These are phyloP conservation scores for Vachellia collinsii DNA, from an alignment of 306 rosid species.

Conservation along the genomic window DNA sequence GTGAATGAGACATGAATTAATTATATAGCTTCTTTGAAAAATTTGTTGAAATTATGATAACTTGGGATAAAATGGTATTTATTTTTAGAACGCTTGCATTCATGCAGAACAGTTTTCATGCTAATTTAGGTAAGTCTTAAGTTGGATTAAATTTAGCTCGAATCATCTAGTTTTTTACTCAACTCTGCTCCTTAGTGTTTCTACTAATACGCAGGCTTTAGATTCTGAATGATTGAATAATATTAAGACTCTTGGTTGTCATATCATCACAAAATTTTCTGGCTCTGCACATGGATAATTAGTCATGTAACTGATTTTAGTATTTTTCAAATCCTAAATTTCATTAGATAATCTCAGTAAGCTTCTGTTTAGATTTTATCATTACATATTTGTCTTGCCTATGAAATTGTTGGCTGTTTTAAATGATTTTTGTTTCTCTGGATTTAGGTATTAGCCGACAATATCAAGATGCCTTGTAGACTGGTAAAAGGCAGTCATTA, in stretches of 20 bases:
- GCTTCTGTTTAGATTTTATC: slow-evolving; percentile 15
- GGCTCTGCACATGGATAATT: neutral
- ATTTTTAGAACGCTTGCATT: neutral
- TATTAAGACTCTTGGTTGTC: neutral
- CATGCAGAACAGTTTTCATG: neutral
- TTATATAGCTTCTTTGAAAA: neutral
- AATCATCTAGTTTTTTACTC: neutral
- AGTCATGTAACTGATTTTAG: neutral
- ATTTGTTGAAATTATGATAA: neutral
- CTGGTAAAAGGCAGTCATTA: slow-evolving; percentile 96
- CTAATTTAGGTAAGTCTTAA: neutral
- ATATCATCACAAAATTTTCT: slow-evolving; percentile 8
- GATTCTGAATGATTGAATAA: neutral
- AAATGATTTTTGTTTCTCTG: slow-evolving; percentile 39
- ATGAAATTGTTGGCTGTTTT: slow-evolving; percentile 25
- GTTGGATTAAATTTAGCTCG: slow-evolving; percentile 11
- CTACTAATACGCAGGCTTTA: neutral
- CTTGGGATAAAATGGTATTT: neutral
- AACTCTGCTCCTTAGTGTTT: neutral
- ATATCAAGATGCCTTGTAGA: slow-evolving; percentile 93
- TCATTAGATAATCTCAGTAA: slow-evolving; percentile 13
- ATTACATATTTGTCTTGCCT: slow-evolving; percentile 20
- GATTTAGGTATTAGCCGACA: slow-evolving; percentile 92
- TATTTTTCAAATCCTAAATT: neutral
- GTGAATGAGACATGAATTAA: neutral